Base-by-base conservation (phyloP, 768 basidiomycete genomes). In the Dictyophora rubrovolvata region DNA sequence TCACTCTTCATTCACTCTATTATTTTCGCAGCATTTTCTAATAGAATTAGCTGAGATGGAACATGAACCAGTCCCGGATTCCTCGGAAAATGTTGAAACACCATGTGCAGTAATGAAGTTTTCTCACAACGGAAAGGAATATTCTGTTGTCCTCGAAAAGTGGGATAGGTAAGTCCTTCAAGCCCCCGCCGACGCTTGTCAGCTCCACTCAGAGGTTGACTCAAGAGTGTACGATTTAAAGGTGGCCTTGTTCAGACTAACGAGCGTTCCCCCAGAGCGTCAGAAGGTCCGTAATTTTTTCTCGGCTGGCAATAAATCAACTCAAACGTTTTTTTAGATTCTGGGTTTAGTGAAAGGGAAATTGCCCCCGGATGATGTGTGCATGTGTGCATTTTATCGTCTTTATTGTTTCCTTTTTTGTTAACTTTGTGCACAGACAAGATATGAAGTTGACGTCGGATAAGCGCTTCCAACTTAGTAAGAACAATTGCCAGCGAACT, bases 281-380 rank as follows among this genome's bases (percentile, higher is more conserved):
- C 90, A 93, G 73, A 94, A 95, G 73, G 57, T 59, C 23, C 23
- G n/a, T 20, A 8, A 17, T 12, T 23, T 28, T 48, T 56, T 10
- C 8, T 14, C 22, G 48, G 6, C 22, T 33, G 47, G 21, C 36
- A 42, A 22, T 22, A 14, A 9, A 48, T 21, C 21, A 16, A 18
- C 12, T 21, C 46, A 23, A 21, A 47, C 11, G 18, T 48, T 52
- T 20, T 51, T 16, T 16, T 8, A 59, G 57, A 84, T 94, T 57
- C 76, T 93, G 33, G 91, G 91, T 0, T 71, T 95, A 22, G 84
- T 87, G 33, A 91, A 89, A 66, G 88, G 88, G 23, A 93, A 88
- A 69, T 71, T 91, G 8, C 89, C 89, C 7, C 76, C 80, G 1
- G 90, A 94, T 65, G 81, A 87, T 61, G 82, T 73, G 57, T 77